Evolutionary conservation across 306 rosid genomes (phyloP).

Genomic region (Ceratonia siliqua): DNA sequence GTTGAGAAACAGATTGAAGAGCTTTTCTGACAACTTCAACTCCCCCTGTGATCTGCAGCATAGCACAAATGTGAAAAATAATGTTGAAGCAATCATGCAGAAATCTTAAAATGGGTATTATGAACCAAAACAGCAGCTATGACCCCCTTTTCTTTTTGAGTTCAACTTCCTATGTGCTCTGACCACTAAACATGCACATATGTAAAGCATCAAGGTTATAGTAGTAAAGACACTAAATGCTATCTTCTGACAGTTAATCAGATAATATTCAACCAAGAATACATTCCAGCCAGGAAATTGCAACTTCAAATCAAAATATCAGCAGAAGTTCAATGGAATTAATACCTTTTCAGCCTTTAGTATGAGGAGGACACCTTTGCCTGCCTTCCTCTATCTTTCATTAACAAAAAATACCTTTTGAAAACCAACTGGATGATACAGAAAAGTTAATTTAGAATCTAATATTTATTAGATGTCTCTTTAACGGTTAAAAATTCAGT

Average conservation of each 20-base stretch:
- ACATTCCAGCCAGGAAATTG: background rate
- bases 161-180: conserved; percentile 10
- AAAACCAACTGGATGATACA: background rate
- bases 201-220: background rate
- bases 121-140: conserved; percentile 20
- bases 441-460: background rate
- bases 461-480: no score
- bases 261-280: conserved; percentile 14
- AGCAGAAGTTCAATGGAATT: background rate
- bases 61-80: conserved; percentile 22
- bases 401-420: background rate
- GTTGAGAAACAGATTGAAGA: conserved; percentile 66
- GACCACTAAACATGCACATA: conserved; percentile 5
- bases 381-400: background rate
- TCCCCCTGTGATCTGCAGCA: conserved; percentile 76
- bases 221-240: background rate
- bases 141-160: background rate
- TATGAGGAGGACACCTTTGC: background rate
- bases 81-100: conserved; percentile 16
- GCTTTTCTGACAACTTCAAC: conserved; percentile 82
- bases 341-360: background rate
- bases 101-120: conserved; percentile 7
- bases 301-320: conserved; percentile 4
- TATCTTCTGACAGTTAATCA: background rate
- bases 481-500: no score